These are phyloP conservation scores for Pythium volutum DNA, from an alignment of 352 stramenopile species.

Conservation along the genomic window DNA sequence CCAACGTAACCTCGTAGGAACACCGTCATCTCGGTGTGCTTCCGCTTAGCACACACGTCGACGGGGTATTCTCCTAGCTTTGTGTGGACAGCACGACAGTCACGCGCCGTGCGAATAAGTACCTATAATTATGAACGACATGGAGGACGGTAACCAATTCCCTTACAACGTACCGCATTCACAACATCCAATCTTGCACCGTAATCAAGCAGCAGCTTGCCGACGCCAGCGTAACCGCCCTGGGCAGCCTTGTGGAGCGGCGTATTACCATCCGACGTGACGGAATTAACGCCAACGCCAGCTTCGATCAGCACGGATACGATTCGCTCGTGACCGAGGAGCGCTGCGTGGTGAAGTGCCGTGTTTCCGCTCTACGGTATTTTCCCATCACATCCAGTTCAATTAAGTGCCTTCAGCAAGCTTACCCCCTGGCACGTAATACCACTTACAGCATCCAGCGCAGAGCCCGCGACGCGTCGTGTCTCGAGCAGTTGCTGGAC, in stretches of 20 bases:
- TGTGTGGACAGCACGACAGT: neutral
- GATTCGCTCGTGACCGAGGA: slow-evolving; percentile 9
- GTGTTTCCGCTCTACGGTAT: slow-evolving; percentile 19
- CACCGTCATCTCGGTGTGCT: slow-evolving; percentile 17
- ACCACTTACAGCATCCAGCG: slow-evolving; percentile 6
- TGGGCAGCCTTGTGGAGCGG: slow-evolving; percentile 25
- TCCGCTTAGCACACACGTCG: slow-evolving; percentile 18
- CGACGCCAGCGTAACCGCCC: slow-evolving; percentile 6
- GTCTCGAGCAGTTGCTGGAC: slow-evolving; percentile 2
- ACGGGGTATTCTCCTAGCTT: slow-evolving; percentile 13
- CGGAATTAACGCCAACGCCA: slow-evolving; percentile 2
- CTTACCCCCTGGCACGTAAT: neutral
- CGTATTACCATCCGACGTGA: slow-evolving; percentile 14
- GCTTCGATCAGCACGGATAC: neutral
- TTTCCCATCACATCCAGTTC: neutral
- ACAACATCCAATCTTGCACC: neutral
- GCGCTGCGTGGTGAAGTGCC: slow-evolving; percentile 22
- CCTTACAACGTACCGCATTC: slow-evolving; percentile 9
- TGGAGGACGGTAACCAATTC: neutral
- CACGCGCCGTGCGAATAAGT: neutral
- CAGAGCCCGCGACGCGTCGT: slow-evolving; percentile 2
- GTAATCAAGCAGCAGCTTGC: slow-evolving; percentile 7
- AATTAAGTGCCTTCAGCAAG: neutral
- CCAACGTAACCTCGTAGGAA: slow-evolving; percentile 20
- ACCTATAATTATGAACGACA: neutral